Conservation (phyloP, 2,329 filamentous ascomycete genomes). For the Fonsecaea nubica region DNA sequence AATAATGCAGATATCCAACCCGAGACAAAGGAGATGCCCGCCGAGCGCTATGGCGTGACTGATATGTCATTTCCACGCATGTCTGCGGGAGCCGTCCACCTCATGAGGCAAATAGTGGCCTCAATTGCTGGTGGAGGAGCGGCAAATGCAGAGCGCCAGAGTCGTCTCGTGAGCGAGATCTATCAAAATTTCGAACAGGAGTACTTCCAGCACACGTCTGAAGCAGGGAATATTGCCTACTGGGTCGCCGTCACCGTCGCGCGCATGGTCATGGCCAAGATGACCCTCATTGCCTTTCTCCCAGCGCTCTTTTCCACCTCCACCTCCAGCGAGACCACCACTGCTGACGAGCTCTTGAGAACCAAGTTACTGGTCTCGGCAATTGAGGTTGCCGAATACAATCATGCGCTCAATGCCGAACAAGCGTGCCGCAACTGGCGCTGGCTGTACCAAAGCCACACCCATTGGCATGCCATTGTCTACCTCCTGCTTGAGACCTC, state of each 20-base stretch:
- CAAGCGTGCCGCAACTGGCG: conserved; percentile 59
- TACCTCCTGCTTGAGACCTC: conserved; percentile 62
- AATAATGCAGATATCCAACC: conserved; percentile 56
- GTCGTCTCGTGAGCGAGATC: conserved; percentile 55
- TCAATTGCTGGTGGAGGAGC: conserved; percentile 44
- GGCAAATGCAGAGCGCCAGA: conserved; percentile 51
- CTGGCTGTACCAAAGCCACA: conserved; percentile 67
- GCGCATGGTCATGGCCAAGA: conserved; percentile 75
- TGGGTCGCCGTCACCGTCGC: conserved; percentile 73
- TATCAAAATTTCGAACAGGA: conserved; percentile 52
- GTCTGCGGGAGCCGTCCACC: conserved; percentile 47
- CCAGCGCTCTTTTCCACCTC: conserved; percentile 58
- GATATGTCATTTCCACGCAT: conserved; percentile 58
- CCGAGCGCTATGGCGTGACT: conserved; percentile 59
- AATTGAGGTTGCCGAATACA: conserved; percentile 57
- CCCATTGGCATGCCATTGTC: conserved; percentile 65
- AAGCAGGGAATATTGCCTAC: conserved; percentile 54
- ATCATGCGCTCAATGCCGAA: conserved; percentile 61
- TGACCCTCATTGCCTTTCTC: conserved; percentile 78
- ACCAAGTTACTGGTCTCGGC: conserved; percentile 48
- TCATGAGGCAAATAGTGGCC: conserved; percentile 48
- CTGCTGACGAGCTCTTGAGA: conserved; percentile 30
- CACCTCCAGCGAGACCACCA: conserved; percentile 42
- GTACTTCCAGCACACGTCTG: conserved; percentile 52
- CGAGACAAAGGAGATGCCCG: conserved; percentile 57